Evolutionary conservation across 768 basidiomycete species (phyloP), one percentile per base, ranked within the genome.

Genomic region (Psilocybe cyanescens): DNA sequence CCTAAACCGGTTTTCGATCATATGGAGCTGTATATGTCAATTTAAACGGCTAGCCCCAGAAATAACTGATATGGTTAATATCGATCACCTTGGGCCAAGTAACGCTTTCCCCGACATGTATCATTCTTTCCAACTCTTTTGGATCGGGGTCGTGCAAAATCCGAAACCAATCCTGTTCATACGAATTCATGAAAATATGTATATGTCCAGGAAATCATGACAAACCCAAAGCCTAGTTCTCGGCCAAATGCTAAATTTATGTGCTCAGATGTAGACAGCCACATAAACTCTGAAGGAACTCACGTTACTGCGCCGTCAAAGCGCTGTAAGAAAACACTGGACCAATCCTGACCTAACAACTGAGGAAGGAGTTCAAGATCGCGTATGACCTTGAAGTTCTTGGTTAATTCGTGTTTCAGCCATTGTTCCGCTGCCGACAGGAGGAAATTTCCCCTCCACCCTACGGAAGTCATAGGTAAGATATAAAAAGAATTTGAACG

Each of bases 381-480:
- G 45, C 97, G 90, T 60, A 99, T 99, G 54, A 99, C 92, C 78
- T 93, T 95, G 83, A 97, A 96, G 71, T 98, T 97, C 81, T 98
- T 99, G 3, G 94, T 92, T 11, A 99, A 79, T 71, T 99, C 97
- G 46, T 97, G 85, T 72, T 98, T 98, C 62, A 97, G 81, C 86
- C 92, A 95, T 66, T 97, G 95, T 72, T 98, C 95, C 3, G 91
- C 90, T 1, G 95, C 95, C 2, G 94, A 95, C 8, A 98, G 76
- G 17, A 98, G 68, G 72, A 95, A 98, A 51, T 97, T 97, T 51
- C 96, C 97, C 70, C 97, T 79, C 97, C 97, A 99, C 1, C 96
- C 92, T 76, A 46, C n/a, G 29, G 8, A 11, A 33, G 54, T 29
- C 11, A 17, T 19, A 3, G 3, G 28, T 51, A 19, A 55, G 6